These are phyloP conservation scores for Ophiostoma perfectum DNA, from an alignment of 2,329 filamentous ascomycete genomes.

Conservation along the genomic window DNA sequence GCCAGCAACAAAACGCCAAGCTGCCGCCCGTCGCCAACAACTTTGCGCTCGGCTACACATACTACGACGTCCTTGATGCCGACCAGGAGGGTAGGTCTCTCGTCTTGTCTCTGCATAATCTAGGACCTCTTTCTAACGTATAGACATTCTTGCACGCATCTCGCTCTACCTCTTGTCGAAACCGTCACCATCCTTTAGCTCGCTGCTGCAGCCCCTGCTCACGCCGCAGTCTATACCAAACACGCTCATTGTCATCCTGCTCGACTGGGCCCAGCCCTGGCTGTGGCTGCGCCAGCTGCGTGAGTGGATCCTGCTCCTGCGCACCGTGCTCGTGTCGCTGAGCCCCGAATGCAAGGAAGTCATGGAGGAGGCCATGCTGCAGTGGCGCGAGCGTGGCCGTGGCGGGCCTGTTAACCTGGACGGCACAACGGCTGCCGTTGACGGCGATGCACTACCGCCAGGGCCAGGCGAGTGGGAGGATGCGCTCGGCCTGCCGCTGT, in stretches of 20 bases:
- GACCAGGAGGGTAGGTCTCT: slow-evolving; percentile 78
- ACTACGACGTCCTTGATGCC: slow-evolving; percentile 87
- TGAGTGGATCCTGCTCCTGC: slow-evolving; percentile 82
- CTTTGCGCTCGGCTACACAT: slow-evolving; percentile 90
- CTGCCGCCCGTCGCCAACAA: slow-evolving; percentile 80
- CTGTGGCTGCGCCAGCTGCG: slow-evolving; percentile 83
- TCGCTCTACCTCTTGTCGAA: slow-evolving; percentile 85
- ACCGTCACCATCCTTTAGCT: slow-evolving; percentile 74
- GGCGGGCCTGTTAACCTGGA: slow-evolving; percentile 59
- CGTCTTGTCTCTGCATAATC: slow-evolving; percentile 22
- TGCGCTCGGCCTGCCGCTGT: slow-evolving; percentile 76
- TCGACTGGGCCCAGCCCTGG: slow-evolving; percentile 95
- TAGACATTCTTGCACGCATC: slow-evolving; percentile 83
- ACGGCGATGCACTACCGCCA: slow-evolving; percentile 67
- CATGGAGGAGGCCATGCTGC: slow-evolving; percentile 79
- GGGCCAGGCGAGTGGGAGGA: slow-evolving; percentile 93
- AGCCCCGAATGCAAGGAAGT: slow-evolving; percentile 71
- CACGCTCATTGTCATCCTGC: slow-evolving; percentile 81
- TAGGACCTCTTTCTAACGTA: neutral
- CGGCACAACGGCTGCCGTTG: slow-evolving; percentile 47
- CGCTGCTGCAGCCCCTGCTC: slow-evolving; percentile 76
- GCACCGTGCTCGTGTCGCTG: slow-evolving; percentile 67
- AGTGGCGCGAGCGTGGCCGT: slow-evolving; percentile 71
- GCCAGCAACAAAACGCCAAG: slow-evolving; percentile 39
- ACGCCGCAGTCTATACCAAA: slow-evolving; percentile 79